A percentile compares a stretch with the other conserved stretches of the same genome.
phyloP scores from a whole-genome alignment of 2,329 filamentous ascomycete genomes.

The Neocucurbitaria cava region DNA sequence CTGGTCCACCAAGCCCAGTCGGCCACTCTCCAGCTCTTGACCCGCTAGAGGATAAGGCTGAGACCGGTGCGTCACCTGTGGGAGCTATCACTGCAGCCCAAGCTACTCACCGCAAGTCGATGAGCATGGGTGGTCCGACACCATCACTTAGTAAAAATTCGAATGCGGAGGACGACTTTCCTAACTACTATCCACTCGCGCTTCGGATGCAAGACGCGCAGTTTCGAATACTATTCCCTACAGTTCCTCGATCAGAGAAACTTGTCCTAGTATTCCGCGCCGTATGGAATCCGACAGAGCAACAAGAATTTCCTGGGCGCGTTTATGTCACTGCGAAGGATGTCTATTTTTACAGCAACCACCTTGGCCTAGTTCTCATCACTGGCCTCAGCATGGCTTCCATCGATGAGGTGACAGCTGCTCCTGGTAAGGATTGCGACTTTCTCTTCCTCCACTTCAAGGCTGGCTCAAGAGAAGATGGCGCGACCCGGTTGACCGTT shows the following conservation, averaged over 20 bases:
- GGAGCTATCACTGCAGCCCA: constrained; percentile 19
- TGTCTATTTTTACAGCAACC: constrained; percentile 96
- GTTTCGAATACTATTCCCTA: constrained; percentile 89
- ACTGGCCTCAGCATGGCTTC: constrained; percentile 76
- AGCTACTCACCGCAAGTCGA: constrained; percentile 61
- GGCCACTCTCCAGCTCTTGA: constrained; percentile 27
- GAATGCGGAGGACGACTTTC: constrained; percentile 64
- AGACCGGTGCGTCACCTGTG: constrained; percentile 9
- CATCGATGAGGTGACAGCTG: constrained; percentile 88
- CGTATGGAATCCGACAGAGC: constrained; percentile 80
- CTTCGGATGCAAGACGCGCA: constrained; percentile 88
- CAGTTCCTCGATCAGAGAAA: constrained; percentile 77
- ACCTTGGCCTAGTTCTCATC: constrained; percentile 87
- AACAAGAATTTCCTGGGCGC: constrained; percentile 80
- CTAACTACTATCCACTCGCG: constrained; percentile 78
- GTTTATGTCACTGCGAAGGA: constrained; percentile 87
- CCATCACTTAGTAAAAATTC: constrained; percentile 23
- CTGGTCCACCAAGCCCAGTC: constrained; percentile 45
- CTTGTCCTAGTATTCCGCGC: constrained; percentile 91
- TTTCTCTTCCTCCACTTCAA: constrained; percentile 86
- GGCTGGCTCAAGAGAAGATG: constrained; percentile 66
- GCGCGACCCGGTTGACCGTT: constrained; percentile 78
- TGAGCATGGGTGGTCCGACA: constrained; percentile 58
- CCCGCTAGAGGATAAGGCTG: constrained; percentile 24
- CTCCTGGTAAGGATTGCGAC: constrained; percentile 89